Base-by-base conservation (phyloP, 1,284 basidiomycete species). In the Cryptococcus depauperatus region DNA sequence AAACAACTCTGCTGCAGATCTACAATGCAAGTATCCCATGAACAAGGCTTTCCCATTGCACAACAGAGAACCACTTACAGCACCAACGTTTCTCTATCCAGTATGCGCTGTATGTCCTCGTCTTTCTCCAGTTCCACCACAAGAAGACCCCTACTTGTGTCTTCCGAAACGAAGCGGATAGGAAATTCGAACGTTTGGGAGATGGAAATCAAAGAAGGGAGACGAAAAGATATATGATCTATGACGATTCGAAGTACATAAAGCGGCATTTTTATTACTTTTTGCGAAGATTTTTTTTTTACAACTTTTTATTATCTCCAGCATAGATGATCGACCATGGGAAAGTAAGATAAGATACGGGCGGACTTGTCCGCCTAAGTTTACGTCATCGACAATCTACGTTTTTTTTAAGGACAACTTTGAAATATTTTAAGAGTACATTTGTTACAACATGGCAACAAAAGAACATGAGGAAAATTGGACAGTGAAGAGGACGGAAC, bases 191-290 rank as follows among this genome's bases (percentile, higher is more conserved):
- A 68, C 2, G 64, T 49, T 37, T 66, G 47, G 4, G 59, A 58
- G 38, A 67, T 57, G 16, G 66, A 63, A 11, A 74, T 67, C 0
- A 92, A 75, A 61, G 89, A 86, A 19, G 88, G 86, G 14, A 90
- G 68, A 19, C 88, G 76, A 62, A 91, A 92, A 33, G 84, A 81
- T 26, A 77, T 74, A 61, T 91, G 86, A 8, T 76, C 77, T 66
- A 86, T 84, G 1, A 85, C 85, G 64, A 87, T 85, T 38, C 83
- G 75, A 42, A 90, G 71, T 40, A 90, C 75, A 66, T 83, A 89
- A 27, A 46, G 56, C 35, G 64, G 61, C 64, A 66, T 67, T 11
- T 16, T 30, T 30, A n/a, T n/a, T n/a, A n/a, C n/a, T n/a, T n/a
- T n/a, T n/a, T n/a, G n/a, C n/a, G n/a, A n/a, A n/a, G n/a, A n/a